Conservation (phyloP, 2,329 filamentous ascomycete species). For the Pseudogymnoascus sp. region DNA sequence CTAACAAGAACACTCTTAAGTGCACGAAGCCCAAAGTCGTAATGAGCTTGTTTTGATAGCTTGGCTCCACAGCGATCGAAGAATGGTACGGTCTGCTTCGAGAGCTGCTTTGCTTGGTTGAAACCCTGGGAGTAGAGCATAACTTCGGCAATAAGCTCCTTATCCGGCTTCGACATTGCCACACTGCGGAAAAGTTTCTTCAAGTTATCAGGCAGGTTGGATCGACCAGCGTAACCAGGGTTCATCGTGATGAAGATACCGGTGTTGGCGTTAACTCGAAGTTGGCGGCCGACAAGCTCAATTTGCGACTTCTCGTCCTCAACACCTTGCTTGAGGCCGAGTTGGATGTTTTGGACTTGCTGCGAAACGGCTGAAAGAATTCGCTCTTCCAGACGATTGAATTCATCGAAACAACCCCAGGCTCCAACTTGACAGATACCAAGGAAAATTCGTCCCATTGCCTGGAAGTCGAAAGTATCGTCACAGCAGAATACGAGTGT, state of each 20-base stretch:
- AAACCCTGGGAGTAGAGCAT: constrained; percentile 99
- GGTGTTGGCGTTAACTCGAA: constrained; percentile 84
- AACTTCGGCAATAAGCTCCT: constrained; percentile 97
- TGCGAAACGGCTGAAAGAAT: constrained; percentile 97
- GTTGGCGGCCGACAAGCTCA: constrained; percentile 83
- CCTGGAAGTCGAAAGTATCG: constrained; percentile 98
- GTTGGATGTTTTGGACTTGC: constrained; percentile 98
- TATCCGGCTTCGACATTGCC: constrained; percentile 99
- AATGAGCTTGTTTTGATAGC: constrained; percentile 94
- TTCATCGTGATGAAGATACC: constrained; percentile 99
- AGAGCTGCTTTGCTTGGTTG: constrained; percentile 87
- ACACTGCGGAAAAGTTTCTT: constrained; percentile 99
- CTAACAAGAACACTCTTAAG: constrained; percentile 98
- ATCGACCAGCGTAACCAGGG: constrained; percentile 94
- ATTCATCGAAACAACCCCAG: constrained; percentile 99
- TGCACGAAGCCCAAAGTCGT: constrained; percentile 96
- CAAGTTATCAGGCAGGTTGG: constrained; percentile 94
- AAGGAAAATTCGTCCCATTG: constrained; percentile 98
- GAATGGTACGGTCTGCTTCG: constrained; percentile 94
- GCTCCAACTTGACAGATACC: constrained; percentile 98
- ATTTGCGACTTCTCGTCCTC: constrained; percentile 82
- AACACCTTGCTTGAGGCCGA: constrained; percentile 77
- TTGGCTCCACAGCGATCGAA: constrained; percentile 79
- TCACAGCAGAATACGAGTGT: constrained; percentile 99
- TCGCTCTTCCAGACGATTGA: constrained; percentile 96